Base-by-base conservation (phyloP, 2,329 filamentous ascomycete genomes). In the Pseudonectria foliicola region DNA sequence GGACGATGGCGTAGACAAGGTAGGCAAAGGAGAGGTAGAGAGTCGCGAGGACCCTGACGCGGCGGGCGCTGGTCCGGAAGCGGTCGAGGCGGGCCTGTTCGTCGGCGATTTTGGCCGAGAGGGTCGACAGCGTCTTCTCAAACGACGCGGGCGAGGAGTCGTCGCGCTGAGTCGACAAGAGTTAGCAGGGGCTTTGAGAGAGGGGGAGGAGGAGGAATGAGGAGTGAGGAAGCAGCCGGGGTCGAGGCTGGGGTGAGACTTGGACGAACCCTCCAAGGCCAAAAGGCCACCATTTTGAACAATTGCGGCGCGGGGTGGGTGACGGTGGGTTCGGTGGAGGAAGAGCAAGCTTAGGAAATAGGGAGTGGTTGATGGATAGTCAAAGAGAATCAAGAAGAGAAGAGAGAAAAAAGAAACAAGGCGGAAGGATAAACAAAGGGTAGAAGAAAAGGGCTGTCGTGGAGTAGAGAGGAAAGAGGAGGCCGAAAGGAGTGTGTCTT, bases 11-110 rank as follows among this genome's bases (percentile, higher is more conserved):
- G 51, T 87, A 89, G 30, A 96, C 76, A 4, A 95, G 80, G 60
- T 96, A 98, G 33, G 82, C 85, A 52, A 98, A 90, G 37, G 80
- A 80, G 3, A 89, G 80, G 59, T 96, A 98, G 11, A 98, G 75
- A 0, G 88, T 95, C 77, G 81, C 88, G 36, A 96, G 75, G 25
- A 87, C 85, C 49, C 84, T 90, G 51, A 82, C 75, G 39, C 89
- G 82, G 38, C 90, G 79, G 32, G 85, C 79, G 42, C 75, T 76
- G 48, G 82, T 73, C 30, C 86, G 79, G 26, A 83, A 71, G 27
- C 68, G 70, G 53, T 95, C 88, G 46, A 95, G 80, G 33, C 73
- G 77, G 27, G 80, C 67, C 50, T 83, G 83, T 3, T 82, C 78
- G 44, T 78, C 74, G 27, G 81, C 71, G 59, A 98, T 95, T 64